Evolutionary conservation across 805 yeast species (phyloP), one percentile per base, ranked within the genome.

Genomic region (Saccharomycopsis malanga): DNA sequence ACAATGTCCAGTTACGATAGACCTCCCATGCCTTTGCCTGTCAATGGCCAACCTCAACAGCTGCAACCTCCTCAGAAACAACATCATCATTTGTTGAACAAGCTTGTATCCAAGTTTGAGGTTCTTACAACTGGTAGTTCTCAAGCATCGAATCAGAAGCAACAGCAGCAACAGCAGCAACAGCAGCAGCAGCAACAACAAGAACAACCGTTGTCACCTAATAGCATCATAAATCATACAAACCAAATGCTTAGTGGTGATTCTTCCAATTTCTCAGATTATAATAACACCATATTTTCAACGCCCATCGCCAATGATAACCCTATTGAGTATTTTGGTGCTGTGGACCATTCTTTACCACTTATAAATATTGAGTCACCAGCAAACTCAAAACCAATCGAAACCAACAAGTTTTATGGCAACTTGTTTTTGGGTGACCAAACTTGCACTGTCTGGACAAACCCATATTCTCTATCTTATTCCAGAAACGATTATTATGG

Each of bases 401-500:
- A 80, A 57, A 87, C 95, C 21, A 85, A 86, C 68, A 85, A 83
- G 64, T 86, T 85, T 62, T 83, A 75, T 63, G 74, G 77, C 32
- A 85, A 86, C 60, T 58, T 83, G 57, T 64, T 80, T 54, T 65
- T 83, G 20, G 81, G 68, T 20, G 63, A 62, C 42, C 87, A 79
- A 61, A 64, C 69, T 21, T 67, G 70, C 43, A 72, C 78, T 42
- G 74, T 73, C 3, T 83, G 74, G 66, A 71, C 83, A 7, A 79
- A 77, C 56, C 94, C 95, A 18, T 85, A 82, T 58, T 72, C 87
- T 15, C 62, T 86, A 4, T 85, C 93, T 88, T 70, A 71, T 47
- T 63, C 63, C 4, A 63, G 61, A 12, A 46, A 57, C 32, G 61
- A 58, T 44, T 72, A 68, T 57, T 71, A 68, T 45, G 88, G 88